Percentiles rank a stretch among this genome's conserved stretches.
Evolutionary conservation across 306 rosid species (phyloP).

Genomic region (Amphicarpaea edgeworthii): DNA sequence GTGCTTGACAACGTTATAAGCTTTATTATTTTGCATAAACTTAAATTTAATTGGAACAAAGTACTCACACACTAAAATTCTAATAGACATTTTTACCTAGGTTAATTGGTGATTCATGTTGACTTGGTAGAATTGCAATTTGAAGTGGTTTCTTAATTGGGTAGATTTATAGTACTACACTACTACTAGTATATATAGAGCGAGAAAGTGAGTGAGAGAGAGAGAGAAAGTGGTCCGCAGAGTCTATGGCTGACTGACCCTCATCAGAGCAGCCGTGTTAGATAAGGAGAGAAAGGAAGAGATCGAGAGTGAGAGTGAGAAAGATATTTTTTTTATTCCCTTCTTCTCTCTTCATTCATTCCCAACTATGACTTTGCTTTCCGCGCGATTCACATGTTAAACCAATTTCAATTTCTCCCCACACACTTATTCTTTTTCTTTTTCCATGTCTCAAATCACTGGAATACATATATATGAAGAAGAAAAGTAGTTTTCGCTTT

Average conservation of each 20-base stretch:
- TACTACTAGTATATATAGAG: conserved; percentile 8
- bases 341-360: conserved; percentile 47
- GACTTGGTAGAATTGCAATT: not conserved
- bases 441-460: not conserved
- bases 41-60: too few relatives aligned
- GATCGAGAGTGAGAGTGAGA: conserved; percentile 9
- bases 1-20: too few relatives aligned
- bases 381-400: conserved; percentile 47
- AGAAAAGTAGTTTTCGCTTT: too few relatives aligned
- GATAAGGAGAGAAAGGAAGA: conserved; percentile 62
- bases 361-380: conserved; percentile 37
- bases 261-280: conserved; percentile 71
- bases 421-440: not conserved
- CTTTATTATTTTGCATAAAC: too few relatives aligned
- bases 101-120: not conserved
- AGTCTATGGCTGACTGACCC: conserved; percentile 81
- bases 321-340: conserved; percentile 33
- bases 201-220: not conserved
- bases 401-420: conserved; percentile 31
- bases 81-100: not conserved
- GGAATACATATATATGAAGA: too few relatives aligned
- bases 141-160: conserved; percentile 20
- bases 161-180: not conserved
- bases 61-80: not conserved
- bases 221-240: conserved; percentile 62